Percentiles rank a stretch among this genome's conserved stretches.
phyloP scores from a whole-genome alignment of 441 rosid species.

The Sinapis alba region DNA sequence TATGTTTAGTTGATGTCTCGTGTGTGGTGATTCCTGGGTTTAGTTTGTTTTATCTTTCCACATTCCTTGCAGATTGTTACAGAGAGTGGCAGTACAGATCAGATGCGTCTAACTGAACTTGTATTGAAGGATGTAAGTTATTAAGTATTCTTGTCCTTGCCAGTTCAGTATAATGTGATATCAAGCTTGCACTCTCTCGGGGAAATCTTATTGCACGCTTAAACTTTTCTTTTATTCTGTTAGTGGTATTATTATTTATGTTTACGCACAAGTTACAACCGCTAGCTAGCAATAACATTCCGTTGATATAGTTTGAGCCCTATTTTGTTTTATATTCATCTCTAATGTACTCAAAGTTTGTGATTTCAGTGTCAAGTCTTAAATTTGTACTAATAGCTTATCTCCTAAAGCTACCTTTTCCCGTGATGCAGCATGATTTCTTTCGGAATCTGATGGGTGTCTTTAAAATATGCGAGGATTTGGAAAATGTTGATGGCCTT shows the following conservation, averaged over 20 bases:
- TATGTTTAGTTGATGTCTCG: slow-evolving; percentile 8
- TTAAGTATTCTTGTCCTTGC: slow-evolving; percentile 19
- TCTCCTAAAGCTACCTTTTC: slow-evolving; percentile 27
- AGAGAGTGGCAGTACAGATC: slow-evolving; percentile 90
- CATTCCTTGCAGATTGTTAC: slow-evolving; percentile 75
- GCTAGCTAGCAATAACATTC: slow-evolving; percentile 24
- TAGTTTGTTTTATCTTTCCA: slow-evolving; percentile 20
- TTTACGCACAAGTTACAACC: neutral
- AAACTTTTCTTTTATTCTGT: slow-evolving; percentile 4
- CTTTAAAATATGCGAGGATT: slow-evolving; percentile 88
- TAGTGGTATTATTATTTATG: slow-evolving; percentile 11
- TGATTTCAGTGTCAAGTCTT: slow-evolving; percentile 12
- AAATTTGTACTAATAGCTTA: neutral
- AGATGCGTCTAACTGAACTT: slow-evolving; percentile 83
- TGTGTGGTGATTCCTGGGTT: neutral
- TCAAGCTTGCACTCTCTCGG: neutral
- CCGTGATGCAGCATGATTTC: slow-evolving; percentile 77
- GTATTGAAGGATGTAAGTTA: slow-evolving; percentile 83
- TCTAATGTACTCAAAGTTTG: slow-evolving; percentile 2
- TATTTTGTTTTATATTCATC: slow-evolving; percentile 1
- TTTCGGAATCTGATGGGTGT: slow-evolving; percentile 83
- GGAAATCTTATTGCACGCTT: neutral
- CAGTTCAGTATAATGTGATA: slow-evolving; percentile 8
- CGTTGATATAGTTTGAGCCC: slow-evolving; percentile 2
- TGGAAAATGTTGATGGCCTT: slow-evolving; percentile 86